phyloP scores from a whole-genome alignment of 2,329 filamentous ascomycete genomes.

The Tolypocladium pustulatum region DNA sequence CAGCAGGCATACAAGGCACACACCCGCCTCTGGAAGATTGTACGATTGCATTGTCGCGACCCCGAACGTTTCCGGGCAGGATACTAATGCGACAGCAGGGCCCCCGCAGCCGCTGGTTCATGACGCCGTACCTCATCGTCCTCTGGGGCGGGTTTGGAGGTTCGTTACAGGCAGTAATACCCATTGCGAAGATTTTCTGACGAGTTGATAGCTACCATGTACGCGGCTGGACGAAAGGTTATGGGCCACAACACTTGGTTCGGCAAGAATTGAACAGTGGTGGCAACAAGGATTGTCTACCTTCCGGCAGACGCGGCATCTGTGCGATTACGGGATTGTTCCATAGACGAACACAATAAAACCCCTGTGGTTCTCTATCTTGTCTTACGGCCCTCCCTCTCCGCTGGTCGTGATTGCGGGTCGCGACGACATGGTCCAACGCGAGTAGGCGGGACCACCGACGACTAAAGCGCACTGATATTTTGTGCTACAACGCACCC shows the following conservation, averaged over 20 bases:
- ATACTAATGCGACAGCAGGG: conserved; percentile 32
- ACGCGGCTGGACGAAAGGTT: conserved; percentile 64
- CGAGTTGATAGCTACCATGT: conserved; percentile 41
- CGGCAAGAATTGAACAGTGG: conserved; percentile 35
- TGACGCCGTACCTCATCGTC: conserved; percentile 58
- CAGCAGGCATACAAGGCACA: conserved; percentile 61
- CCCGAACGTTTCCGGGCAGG: background rate
- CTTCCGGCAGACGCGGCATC: background rate
- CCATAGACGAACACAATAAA: background rate
- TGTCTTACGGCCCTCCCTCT: background rate
- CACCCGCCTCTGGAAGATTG: conserved; percentile 67
- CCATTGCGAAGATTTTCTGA: conserved; percentile 9
- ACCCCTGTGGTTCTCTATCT: background rate
- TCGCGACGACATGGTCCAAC: background rate
- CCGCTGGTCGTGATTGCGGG: background rate
- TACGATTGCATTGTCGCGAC: conserved; percentile 32
- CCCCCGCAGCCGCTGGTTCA: conserved; percentile 52
- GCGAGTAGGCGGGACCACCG: background rate
- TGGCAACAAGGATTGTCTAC: background rate
- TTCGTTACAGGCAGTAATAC: conserved; percentile 28
- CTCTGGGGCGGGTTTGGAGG: conserved; percentile 53
- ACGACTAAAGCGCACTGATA: background rate
- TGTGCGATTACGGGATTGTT: background rate
- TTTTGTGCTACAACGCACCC: background rate
- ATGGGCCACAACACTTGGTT: conserved; percentile 75